Evolutionary conservation across 148 eudicot genomes (phyloP), one percentile per base, ranked within the genome.

Genomic region (Diospyros lotus): DNA sequence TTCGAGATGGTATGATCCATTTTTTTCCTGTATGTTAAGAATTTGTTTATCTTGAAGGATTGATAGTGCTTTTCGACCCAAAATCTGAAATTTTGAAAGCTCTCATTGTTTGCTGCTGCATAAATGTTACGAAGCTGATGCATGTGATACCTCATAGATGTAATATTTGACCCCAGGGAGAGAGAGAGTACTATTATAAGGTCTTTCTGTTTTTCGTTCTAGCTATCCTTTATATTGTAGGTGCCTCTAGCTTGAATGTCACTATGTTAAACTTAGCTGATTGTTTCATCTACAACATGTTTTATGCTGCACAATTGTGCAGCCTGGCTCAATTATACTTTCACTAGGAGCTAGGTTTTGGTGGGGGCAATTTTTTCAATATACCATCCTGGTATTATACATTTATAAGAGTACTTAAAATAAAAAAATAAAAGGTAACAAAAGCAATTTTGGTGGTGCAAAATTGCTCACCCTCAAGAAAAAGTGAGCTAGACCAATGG

Each of bases 1-100:
- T 94, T 61, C 93, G 98, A 55, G 97, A 94, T 77, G 97, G 98
- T 94, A 89, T 80, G 74, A 41, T 58, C 58, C 48, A 28, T 28
- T 4, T 50, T 42, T 66, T 40, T 17, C 58, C 38, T 14, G 38
- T 42, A 53, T 11, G 18, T 11, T 58, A 53, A 18, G 4, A 11
- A 7, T 13, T 61, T 70, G n/a, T 6, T 70, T 70, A 4, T 43
- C 1, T 13, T 54, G 6, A 66, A 61, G 67, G 42, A 5, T 5
- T 71, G 40, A 44, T 60, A 46, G 8, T 58, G 51, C 10, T 28
- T 9, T 14, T 52, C 0, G 28, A 28, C 28, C 11, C 11, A 38
- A 6, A 60, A 10, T 42, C 8, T 60, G 75, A 6, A 41, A 42
- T 38, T 44, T 10, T 48, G 41, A 54, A 6, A 14, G 2, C 10